Evolutionary conservation across 352 stramenopile genomes (phyloP), one percentile per base, ranked within the genome.

Genomic region (Phytophthora syringae): DNA sequence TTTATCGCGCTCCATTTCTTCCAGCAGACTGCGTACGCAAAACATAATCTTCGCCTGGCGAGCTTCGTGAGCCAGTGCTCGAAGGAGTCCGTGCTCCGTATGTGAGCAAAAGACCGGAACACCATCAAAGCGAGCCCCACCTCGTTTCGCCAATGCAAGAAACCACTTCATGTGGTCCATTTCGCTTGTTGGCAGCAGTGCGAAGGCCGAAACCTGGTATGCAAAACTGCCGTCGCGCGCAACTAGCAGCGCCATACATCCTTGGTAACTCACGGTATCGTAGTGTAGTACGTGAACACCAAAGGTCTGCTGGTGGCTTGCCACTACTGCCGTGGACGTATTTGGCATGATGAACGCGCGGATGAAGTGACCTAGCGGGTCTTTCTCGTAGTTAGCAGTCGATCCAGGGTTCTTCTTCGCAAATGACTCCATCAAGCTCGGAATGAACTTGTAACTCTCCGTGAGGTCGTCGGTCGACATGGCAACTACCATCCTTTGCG

Each of bases 361-460:
- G 25, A 90, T 71, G 51, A 94, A 94, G 45, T 89, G 84, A 16
- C 77, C 72, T 18, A 81, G 69, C 18, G 77, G 50, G 30, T 89
- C 77, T 52, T 88, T 89, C 40, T 89, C 79, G 52, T 92, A 89
- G 16, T 67, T 71, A 6, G 85, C 74, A 7, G 67, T 82, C 0
- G 86, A 92, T 1, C 76, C 80, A 10, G 84, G 77, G 54, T 94
- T 94, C 62, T 90, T 90, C 48, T 80, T 84, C 9, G 64, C 71
- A 60, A 91, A 93, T 6, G 82, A 87, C 34, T 90, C 77, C 9
- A 93, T 65, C 21, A 94, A 52, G 30, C 80, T 90, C 20, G 86
- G 82, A 21, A 94, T 86, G 49, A 92, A 87, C 64, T 92, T 92
- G 74, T 94, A 94, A 66, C 83, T 92, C 52, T 93, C 84, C 0